Conservation (phyloP, 805 yeast genomes). For the Cyberlindnera japonica region DNA sequence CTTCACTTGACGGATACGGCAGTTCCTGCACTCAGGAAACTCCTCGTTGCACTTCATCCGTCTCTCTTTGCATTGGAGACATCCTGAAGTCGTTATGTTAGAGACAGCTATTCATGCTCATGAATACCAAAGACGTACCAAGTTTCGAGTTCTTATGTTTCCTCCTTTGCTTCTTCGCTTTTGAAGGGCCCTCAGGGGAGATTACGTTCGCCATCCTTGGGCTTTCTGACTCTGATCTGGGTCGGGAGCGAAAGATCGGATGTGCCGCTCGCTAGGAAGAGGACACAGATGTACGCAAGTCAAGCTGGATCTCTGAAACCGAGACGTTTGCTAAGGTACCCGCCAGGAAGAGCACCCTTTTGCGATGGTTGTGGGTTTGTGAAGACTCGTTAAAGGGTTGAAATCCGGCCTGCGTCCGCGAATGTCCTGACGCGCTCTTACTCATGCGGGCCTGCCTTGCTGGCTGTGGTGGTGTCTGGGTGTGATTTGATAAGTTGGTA, state of each 20-base stretch:
- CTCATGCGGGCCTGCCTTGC: too few species aligned
- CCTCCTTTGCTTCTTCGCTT: slow-evolving; percentile 19
- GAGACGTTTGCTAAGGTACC: too few species aligned
- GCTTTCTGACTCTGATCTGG: neutral
- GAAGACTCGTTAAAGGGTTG: too few species aligned
- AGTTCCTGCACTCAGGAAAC: slow-evolving; percentile 46
- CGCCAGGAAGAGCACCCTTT: too few species aligned
- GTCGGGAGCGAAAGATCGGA: neutral
- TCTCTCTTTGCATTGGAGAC: slow-evolving; percentile 49
- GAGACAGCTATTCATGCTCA: neutral
- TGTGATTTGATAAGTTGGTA: neutral
- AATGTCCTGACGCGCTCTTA: too few species aligned
- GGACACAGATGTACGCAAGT: too few species aligned
- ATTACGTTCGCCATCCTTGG: neutral
- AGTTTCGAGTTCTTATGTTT: slow-evolving; percentile 31
- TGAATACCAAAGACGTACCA: slow-evolving; percentile 18
- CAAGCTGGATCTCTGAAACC: too few species aligned
- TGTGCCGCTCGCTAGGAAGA: neutral
- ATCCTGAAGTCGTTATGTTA: slow-evolving; percentile 29
- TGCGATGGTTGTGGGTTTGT: too few species aligned
- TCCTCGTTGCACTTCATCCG: slow-evolving; percentile 50
- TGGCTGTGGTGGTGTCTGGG: neutral
- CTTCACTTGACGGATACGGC: slow-evolving; percentile 29
- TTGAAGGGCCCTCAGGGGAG: slow-evolving; percentile 6
- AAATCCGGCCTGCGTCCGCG: too few species aligned